These are phyloP conservation scores for Starmera dryadoides DNA, from an alignment of 805 yeast species.

Conservation along the genomic window DNA sequence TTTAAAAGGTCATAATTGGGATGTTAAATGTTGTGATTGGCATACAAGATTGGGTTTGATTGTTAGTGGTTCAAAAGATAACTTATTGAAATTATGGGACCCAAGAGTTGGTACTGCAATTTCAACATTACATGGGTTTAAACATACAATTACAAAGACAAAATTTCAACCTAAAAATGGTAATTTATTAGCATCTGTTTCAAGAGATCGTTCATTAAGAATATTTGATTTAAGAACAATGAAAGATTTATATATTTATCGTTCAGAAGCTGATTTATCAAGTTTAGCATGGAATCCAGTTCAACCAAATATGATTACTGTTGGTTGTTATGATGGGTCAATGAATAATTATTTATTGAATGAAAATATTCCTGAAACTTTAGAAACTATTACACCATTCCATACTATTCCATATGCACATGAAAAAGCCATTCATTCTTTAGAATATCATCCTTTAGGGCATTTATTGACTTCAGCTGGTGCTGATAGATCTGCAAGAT, in stretches of 20 bases:
- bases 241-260: slow-evolving; percentile 65
- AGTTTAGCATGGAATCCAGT: slow-evolving; percentile 91
- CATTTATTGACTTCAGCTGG: slow-evolving; percentile 89
- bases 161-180: slow-evolving; percentile 76
- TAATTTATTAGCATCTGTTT: slow-evolving; percentile 74
- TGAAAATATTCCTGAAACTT: slow-evolving; percentile 24
- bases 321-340: slow-evolving; percentile 89
- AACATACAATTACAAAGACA: slow-evolving; percentile 86
- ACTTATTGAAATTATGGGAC: slow-evolving; percentile 91
- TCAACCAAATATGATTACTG: slow-evolving; percentile 69
- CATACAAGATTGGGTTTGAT: slow-evolving; percentile 82
- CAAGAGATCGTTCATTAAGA: slow-evolving; percentile 83
- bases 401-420: slow-evolving; percentile 86
- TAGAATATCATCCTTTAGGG: slow-evolving; percentile 92
- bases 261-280: slow-evolving; percentile 81
- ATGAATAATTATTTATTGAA: slow-evolving; percentile 70
- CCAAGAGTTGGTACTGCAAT: slow-evolving; percentile 75
- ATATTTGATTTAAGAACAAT: slow-evolving; percentile 83
- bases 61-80: slow-evolving; percentile 93
- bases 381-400: slow-evolving; percentile 34
- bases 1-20: slow-evolving; percentile 96
- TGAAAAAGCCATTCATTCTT: slow-evolving; percentile 82
- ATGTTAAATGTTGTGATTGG: slow-evolving; percentile 96
- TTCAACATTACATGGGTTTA: slow-evolving; percentile 82
- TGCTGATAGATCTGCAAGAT: slow-evolving; percentile 84